A percentile compares a stretch with the other conserved stretches of the same genome.
Evolutionary conservation across 2,329 filamentous ascomycete species (phyloP).

Genomic region (Diaporthe batatas): DNA sequence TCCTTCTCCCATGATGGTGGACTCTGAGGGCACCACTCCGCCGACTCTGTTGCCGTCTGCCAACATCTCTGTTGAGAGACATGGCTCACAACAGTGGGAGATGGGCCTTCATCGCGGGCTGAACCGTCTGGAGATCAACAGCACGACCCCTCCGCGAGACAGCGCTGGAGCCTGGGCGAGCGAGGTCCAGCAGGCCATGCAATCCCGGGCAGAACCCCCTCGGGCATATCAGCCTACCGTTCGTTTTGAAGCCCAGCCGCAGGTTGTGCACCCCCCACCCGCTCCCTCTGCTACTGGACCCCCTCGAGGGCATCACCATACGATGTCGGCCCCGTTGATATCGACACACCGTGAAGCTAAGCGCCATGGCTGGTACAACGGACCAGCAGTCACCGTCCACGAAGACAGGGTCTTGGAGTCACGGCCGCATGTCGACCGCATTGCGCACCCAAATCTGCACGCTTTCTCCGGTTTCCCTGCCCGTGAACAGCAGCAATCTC

Average conservation of each 20-base stretch:
- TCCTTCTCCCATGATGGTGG: slow-evolving; percentile 83
- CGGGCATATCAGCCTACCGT: slow-evolving; percentile 62
- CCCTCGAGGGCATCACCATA: slow-evolving; percentile 64
- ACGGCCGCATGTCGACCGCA: slow-evolving; percentile 63
- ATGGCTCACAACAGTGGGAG: slow-evolving; percentile 72
- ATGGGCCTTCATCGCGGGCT: slow-evolving; percentile 75
- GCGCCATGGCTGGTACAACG: slow-evolving; percentile 80
- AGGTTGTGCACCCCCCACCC: slow-evolving; percentile 48
- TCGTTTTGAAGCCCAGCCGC: slow-evolving; percentile 66
- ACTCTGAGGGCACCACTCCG: slow-evolving; percentile 62
- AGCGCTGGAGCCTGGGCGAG: slow-evolving; percentile 68
- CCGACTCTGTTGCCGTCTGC: slow-evolving; percentile 51
- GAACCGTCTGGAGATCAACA: slow-evolving; percentile 74
- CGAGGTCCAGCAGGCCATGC: slow-evolving; percentile 68
- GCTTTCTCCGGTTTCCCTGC: slow-evolving; percentile 66
- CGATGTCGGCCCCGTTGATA: slow-evolving; percentile 70
- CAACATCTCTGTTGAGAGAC: slow-evolving; percentile 59
- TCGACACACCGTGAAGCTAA: slow-evolving; percentile 72
- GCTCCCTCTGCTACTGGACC: slow-evolving; percentile 35
- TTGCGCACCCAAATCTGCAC: slow-evolving; percentile 69
- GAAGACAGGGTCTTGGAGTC: slow-evolving; percentile 55
- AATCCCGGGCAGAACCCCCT: slow-evolving; percentile 67
- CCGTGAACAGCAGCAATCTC: slow-evolving; percentile 49
- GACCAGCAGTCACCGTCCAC: slow-evolving; percentile 57
- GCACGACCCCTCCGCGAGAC: slow-evolving; percentile 60